A percentile compares a stretch with the other conserved stretches of the same genome.
These are phyloP conservation scores for Saccharomycopsis sp. DNA, from an alignment of 805 yeast genomes.

Conservation along the genomic window DNA sequence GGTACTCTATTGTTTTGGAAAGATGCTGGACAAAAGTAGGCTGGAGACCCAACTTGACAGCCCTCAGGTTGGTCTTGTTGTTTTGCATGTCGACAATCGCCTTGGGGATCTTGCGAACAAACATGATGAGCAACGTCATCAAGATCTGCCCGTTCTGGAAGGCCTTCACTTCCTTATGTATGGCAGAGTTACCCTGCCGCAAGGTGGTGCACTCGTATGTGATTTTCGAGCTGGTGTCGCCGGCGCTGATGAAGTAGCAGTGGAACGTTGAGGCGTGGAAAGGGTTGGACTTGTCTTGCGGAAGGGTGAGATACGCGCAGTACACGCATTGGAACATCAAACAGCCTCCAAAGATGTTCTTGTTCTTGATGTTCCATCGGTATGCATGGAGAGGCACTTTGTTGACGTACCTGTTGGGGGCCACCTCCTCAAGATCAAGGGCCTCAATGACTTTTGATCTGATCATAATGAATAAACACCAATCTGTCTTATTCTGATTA, in stretches of 20 bases:
- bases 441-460: no score
- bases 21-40: neutral
- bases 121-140: constrained; percentile 1
- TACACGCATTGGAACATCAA: constrained; percentile 3
- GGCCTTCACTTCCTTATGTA: constrained; percentile 8
- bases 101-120: neutral
- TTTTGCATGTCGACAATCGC: neutral
- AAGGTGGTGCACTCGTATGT: neutral
- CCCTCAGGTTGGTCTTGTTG: neutral
- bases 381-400: neutral
- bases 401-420: neutral
- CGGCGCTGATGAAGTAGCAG: constrained; percentile 6
- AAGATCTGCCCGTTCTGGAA: neutral
- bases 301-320: constrained; percentile 2
- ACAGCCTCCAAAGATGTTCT: constrained; percentile 10
- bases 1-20: no score
- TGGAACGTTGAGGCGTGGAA: constrained; percentile 1
- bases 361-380: constrained; percentile 1
- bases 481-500: no score
- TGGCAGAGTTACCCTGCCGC: constrained; percentile 6
- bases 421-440: neutral
- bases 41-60: neutral
- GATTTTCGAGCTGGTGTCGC: neutral
- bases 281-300: no score
- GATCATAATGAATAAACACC: no score